These are phyloP conservation scores for Capsicum baccatum DNA, from an alignment of 257 asterid genomes.

Conservation along the genomic window DNA sequence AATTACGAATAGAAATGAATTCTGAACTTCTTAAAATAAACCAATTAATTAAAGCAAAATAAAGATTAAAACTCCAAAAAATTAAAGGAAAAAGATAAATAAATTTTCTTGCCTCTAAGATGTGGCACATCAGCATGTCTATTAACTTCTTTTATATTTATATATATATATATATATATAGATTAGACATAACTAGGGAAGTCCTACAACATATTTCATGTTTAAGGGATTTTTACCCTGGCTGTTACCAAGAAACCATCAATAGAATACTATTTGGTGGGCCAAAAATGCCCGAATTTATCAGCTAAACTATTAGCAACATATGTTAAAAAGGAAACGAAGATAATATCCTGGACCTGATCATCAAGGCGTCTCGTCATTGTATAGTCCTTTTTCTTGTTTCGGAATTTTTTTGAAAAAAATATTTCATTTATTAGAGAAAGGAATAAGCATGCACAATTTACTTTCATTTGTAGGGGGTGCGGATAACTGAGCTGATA, in stretches of 20 bases:
- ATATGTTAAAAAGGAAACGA: constrained; percentile 32
- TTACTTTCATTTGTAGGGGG: no score
- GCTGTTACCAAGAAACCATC: background rate
- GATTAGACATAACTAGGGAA: background rate
- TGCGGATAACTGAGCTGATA: no score
- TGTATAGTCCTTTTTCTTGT: background rate
- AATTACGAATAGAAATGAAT: no score
- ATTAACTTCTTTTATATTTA: no score
- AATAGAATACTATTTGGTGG: background rate
- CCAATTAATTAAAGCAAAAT: no score
- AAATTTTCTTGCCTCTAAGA: no score
- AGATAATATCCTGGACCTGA: constrained; percentile 41
- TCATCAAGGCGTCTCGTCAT: constrained; percentile 18
- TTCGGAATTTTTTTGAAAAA: background rate
- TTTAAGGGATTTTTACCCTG: background rate
- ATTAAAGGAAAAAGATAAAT: no score
- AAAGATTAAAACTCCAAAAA: no score
- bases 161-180: no score
- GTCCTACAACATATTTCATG: background rate
- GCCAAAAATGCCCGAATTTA: background rate
- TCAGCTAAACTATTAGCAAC: constrained; percentile 17
- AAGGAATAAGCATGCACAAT: background rate
- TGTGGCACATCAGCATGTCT: no score
- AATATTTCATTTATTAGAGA: background rate
- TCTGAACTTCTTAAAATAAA: no score